A percentile compares a stretch with the other conserved stretches of the same genome.
These are phyloP conservation scores for Adansonia rubrostipa DNA, from an alignment of 441 rosid genomes.

Conservation along the genomic window DNA sequence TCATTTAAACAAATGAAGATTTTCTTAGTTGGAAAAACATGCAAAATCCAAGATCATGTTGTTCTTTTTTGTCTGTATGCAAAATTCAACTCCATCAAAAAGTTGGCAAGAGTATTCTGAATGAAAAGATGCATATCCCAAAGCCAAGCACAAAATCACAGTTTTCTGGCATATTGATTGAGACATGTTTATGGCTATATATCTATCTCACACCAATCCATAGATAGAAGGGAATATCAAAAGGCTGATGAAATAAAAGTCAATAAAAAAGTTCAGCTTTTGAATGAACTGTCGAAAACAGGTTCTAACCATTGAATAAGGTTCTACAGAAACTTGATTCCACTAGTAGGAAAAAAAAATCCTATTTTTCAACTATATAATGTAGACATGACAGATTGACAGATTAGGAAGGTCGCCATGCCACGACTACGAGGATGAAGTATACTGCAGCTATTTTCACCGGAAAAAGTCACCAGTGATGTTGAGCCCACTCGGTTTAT, in stretches of 20 bases:
- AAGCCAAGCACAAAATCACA: neutral
- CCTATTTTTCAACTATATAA: neutral
- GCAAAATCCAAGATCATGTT: neutral
- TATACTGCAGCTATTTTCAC: constrained; percentile 27
- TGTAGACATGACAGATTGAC: neutral
- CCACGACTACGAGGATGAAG: constrained; percentile 12
- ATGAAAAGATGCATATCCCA: neutral
- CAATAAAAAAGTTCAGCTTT: neutral
- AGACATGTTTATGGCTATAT: neutral
- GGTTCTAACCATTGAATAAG: neutral
- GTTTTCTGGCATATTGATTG: neutral
- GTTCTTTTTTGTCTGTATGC: neutral
- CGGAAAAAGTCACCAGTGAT: constrained; percentile 34
- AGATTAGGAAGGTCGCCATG: neutral
- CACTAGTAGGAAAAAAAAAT: neutral
- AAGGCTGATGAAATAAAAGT: neutral
- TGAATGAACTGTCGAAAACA: neutral
- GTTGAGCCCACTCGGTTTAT: constrained; percentile 52
- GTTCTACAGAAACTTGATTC: neutral
- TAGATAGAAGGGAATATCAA: neutral
- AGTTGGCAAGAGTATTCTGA: neutral
- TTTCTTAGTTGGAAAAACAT: neutral
- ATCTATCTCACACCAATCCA: neutral
- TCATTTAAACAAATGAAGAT: neutral
- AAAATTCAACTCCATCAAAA: neutral